These are phyloP conservation scores for Saccharomycopsis fermentans DNA, from an alignment of 805 yeast species.

Conservation along the genomic window DNA sequence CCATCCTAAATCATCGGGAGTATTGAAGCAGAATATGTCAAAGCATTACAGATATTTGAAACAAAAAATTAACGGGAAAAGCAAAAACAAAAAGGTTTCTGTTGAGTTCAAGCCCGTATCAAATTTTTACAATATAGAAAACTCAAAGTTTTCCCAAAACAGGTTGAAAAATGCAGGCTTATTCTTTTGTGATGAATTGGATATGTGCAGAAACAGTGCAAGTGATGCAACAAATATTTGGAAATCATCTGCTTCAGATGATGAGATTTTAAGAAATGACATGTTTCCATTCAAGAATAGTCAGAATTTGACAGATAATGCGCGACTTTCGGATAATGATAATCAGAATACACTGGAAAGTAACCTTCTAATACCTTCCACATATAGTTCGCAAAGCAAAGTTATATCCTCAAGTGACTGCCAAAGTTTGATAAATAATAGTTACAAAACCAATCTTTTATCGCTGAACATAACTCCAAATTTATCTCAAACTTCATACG, in stretches of 20 bases:
- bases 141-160: background rate
- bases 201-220: background rate
- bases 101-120: background rate
- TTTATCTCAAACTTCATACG: too few species aligned
- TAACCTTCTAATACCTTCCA: too few species aligned
- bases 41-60: background rate
- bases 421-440: too few species aligned
- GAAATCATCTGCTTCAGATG: background rate
- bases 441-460: too few species aligned
- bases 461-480: too few species aligned
- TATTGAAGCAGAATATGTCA: background rate
- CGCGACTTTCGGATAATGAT: background rate
- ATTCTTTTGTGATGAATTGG: background rate
- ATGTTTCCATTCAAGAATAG: background rate
- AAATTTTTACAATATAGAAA: background rate
- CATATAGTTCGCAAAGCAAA: too few species aligned
- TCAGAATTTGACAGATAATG: background rate
- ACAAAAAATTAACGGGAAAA: background rate
- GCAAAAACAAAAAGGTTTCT: background rate
- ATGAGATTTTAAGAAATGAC: background rate
- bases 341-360: too few species aligned
- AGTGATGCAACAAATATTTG: background rate
- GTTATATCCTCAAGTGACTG: too few species aligned
- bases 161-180: background rate
- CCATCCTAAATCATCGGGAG: background rate